These are phyloP conservation scores for Rosa hybrid DNA, from an alignment of 331 rosid species.

Conservation along the genomic window DNA sequence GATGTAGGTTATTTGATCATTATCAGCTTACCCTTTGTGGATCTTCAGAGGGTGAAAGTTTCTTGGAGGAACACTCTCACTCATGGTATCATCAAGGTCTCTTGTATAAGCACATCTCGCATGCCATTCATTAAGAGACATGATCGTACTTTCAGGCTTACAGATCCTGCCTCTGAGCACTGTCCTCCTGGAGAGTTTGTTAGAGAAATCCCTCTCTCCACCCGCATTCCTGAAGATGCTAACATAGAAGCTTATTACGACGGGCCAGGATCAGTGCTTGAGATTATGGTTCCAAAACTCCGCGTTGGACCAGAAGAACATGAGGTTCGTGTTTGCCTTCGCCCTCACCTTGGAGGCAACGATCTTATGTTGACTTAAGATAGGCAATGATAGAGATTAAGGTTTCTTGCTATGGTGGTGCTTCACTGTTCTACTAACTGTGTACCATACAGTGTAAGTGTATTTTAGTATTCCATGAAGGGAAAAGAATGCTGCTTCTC, in stretches of 20 bases:
- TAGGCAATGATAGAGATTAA: conserved; percentile 31
- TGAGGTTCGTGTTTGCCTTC: conserved; percentile 94
- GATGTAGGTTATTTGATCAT: conserved; percentile 78
- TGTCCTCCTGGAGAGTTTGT: conserved; percentile 95
- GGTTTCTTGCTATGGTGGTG: conserved; percentile 43
- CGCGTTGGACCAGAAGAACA: conserved; percentile 85
- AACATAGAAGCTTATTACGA: conserved; percentile 89
- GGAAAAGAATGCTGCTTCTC: conserved; percentile 39
- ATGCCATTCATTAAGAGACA: conserved; percentile 76
- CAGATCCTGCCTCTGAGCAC: conserved; percentile 83
- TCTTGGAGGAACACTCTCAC: conserved; percentile 91
- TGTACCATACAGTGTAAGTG: conserved; percentile 46
- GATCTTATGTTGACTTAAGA: conserved; percentile 85
- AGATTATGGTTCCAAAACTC: conserved; percentile 93
- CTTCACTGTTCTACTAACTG: conserved; percentile 58
- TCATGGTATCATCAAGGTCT: conserved; percentile 86
- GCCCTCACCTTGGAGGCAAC: conserved; percentile 89
- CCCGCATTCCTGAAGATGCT: conserved; percentile 93
- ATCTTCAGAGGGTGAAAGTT: conserved; percentile 88
- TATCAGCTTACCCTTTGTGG: conserved; percentile 83
- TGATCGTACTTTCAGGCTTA: conserved; percentile 84
- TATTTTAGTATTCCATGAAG: conserved; percentile 27
- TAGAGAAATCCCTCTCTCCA: conserved; percentile 79
- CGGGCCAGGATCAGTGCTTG: conserved; percentile 89
- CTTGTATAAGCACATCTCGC: conserved; percentile 83